Evolutionary conservation across 768 basidiomycete species (phyloP), one percentile per base, ranked within the genome.

Genomic region (Coprinellus micaceus): DNA sequence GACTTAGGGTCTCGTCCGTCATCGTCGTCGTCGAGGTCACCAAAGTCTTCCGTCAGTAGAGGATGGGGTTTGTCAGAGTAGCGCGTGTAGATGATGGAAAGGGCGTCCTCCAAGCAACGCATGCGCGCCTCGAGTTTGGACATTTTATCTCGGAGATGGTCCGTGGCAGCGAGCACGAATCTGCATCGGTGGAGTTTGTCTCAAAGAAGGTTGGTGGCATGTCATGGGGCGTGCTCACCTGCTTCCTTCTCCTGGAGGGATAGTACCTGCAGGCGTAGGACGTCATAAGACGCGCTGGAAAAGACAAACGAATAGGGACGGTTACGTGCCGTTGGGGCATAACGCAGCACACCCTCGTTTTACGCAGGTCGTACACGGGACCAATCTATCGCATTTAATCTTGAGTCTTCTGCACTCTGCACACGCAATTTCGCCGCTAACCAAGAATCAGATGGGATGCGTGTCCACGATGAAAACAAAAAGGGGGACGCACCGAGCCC

Each of bases 241-340:
- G 60, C 78, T 80, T 17, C 80, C 81, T 60, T 82, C 78, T 24
- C 82, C 81, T 10, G 79, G 79, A 9, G 82, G 80, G 44, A 82
- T 77, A 13, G 77, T 79, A 21, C 76, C 80, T 82, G 40, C 17
- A 29, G 29, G 11, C 30, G 48, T 33, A 47, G 26, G 40, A 37
- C 36, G 17, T 46, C 40, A 39, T 44, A 36, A 56, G 37, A 50
- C 19, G 30, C 48, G 2, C 19, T 37, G 5, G 10, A 37, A 25
- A 21, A 36, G n/a, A 37, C 33, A 52, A 52, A 15, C 12, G 52
- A 15, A 36, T 29, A 21, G 25, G 36, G 17, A 33, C 33, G 10
- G 21, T 7, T 51, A 60, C 69, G 24, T 58, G 78, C 82, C 78
- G 60, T 82, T 82, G 13, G 82, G 81, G 63, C 80, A 82, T 19